Evolutionary conservation across 306 rosid species (phyloP), one percentile per base, ranked within the genome.

Genomic region (Bauhinia variegata): DNA sequence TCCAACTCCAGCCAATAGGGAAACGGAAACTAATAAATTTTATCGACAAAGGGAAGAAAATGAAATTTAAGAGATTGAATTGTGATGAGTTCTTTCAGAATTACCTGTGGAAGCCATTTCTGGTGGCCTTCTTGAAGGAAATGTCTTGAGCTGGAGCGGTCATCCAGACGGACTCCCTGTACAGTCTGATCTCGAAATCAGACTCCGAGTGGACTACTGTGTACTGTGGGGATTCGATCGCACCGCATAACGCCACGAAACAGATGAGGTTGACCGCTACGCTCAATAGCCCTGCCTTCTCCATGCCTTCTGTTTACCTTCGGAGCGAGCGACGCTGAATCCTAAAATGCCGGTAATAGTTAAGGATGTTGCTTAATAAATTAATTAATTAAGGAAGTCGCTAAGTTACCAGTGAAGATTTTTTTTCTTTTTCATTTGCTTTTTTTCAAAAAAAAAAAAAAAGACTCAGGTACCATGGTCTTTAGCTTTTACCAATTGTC

Each of bases 111-210:
- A 85, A 91, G 71, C 88, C 97, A 42, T 68, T 68, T 77, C 70
- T 67, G 23, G 92, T 80, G 75, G 95, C 92, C 63, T 82, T 87
- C 12, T 67, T 18, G 67, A 90, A 90, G 76, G 84, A 86, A 63
- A 68, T 58, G 68, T 69, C 68, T 14, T 32, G 58, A 30, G 79
- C 72, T 1, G 75, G 77, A 66, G 96, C 92, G 17, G 95, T 78
- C 76, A 89, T 82, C 96, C 96, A 85, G 0, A 79, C 47, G 54
- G 83, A 72, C 17, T 6, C 34, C 31, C 80, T 53, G 62, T 89
- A 89, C 16, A 85, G 81, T 38, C 98, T 84, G 79, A 92, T 84
- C 57, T 89, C 88, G 66, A 89, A 89, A 54, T 89, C 90, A 11
- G 96, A 89, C 47, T 84, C 92, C 9, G 72, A 32, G 75, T 85